A percentile compares a stretch with the other conserved stretches of the same genome.
phyloP scores from a whole-genome alignment of 805 yeast species.

The Cyberlindnera samutprakarnensis region DNA sequence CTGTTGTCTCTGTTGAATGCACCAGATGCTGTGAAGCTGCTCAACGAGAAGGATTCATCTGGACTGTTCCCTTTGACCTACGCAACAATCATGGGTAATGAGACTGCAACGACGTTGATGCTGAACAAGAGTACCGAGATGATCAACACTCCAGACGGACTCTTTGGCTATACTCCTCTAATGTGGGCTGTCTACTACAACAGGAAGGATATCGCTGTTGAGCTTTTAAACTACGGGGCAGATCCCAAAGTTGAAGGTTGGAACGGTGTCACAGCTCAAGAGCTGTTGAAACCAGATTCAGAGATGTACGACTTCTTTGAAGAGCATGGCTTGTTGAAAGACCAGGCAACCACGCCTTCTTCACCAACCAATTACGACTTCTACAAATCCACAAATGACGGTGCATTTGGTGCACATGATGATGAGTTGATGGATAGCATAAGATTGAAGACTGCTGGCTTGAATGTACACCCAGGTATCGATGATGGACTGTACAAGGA shows the following conservation, averaged over 20 bases:
- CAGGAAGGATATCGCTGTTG: constrained; percentile 44
- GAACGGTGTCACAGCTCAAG: constrained; percentile 43
- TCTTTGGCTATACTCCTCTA: constrained; percentile 55
- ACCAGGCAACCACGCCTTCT: background rate
- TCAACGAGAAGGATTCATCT: constrained; percentile 27
- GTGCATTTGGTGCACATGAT: constrained; percentile 19
- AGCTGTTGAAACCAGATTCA: constrained; percentile 48
- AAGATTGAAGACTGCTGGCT: constrained; percentile 32
- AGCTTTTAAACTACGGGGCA: constrained; percentile 57
- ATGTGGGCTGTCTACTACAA: constrained; percentile 82
- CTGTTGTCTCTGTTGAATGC: constrained; percentile 17
- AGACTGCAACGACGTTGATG: constrained; percentile 34
- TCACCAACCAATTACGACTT: constrained; percentile 7
- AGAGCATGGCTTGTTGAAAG: constrained; percentile 37
- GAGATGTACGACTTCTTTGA: constrained; percentile 52
- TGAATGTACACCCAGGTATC: constrained; percentile 12
- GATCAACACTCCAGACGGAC: constrained; percentile 30
- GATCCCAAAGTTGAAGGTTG: constrained; percentile 37
- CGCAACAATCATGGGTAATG: constrained; percentile 47
- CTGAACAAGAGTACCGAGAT: constrained; percentile 7
- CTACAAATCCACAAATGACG: constrained; percentile 8
- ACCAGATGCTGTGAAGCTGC: constrained; percentile 18
- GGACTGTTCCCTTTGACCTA: constrained; percentile 43
- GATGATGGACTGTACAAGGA: constrained; percentile 20
- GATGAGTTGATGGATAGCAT: constrained; percentile 26